These are phyloP conservation scores for Colletotrichum brevisporum DNA, from an alignment of 2,329 filamentous ascomycete genomes.

Conservation along the genomic window DNA sequence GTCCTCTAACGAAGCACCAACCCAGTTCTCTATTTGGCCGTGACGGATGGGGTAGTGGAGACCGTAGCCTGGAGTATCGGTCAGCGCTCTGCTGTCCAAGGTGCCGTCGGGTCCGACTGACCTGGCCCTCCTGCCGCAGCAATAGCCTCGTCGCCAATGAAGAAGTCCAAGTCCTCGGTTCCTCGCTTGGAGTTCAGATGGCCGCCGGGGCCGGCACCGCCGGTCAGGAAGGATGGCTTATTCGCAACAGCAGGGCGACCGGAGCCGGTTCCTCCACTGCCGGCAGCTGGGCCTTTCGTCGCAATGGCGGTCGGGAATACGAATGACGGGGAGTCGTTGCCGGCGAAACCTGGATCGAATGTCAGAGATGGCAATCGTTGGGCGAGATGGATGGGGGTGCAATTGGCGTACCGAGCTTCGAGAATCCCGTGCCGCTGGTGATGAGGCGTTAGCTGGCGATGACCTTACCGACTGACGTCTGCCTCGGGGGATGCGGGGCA, in stretches of 20 bases:
- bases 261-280: conserved; percentile 82
- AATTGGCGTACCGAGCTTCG: conserved; percentile 86
- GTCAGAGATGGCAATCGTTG: conserved; percentile 46
- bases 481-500: conserved; percentile 48
- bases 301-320: conserved; percentile 99
- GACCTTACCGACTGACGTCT: conserved; percentile 42
- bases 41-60: conserved; percentile 98
- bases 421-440: conserved; percentile 96
- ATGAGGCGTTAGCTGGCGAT: conserved; percentile 43
- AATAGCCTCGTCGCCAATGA: conserved; percentile 97
- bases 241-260: conserved; percentile 92
- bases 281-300: conserved; percentile 84
- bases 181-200: conserved; percentile 93
- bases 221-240: conserved; percentile 95
- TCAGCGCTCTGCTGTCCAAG: conserved; percentile 42
- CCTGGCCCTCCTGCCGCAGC: conserved; percentile 86
- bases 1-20: conserved; percentile 57
- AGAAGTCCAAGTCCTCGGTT: conserved; percentile 98
- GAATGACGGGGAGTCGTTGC: conserved; percentile 99
- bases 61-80: conserved; percentile 78
- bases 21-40: conserved; percentile 99
- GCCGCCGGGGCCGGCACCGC: conserved; percentile 85
- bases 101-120: conserved; percentile 54
- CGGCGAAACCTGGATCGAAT: conserved; percentile 83
- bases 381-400: conserved; percentile 19